These are phyloP conservation scores for Pseudogymnoascus sp. DNA, from an alignment of 2,329 filamentous ascomycete species.

Conservation along the genomic window DNA sequence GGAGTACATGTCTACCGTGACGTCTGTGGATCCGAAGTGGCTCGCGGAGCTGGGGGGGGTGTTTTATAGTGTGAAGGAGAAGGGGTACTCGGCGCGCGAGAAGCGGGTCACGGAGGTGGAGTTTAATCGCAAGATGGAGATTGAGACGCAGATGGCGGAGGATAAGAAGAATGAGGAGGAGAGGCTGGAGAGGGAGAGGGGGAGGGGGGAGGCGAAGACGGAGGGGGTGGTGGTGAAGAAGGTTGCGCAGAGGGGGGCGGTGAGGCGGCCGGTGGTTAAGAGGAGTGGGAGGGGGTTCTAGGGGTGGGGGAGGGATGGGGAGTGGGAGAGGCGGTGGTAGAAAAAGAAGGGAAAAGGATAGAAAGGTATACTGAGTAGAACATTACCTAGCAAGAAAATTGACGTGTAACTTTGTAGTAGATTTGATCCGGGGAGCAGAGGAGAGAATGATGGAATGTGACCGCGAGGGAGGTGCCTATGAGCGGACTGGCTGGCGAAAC, in stretches of 20 bases:
- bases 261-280: slow-evolving; percentile 52
- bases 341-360: too few species aligned
- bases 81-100: slow-evolving; percentile 82
- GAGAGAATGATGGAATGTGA: too few species aligned
- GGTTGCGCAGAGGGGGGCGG: slow-evolving; percentile 51
- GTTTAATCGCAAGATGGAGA: slow-evolving; percentile 87
- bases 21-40: slow-evolving; percentile 93
- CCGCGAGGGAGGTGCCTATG: too few species aligned
- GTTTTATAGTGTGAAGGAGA: slow-evolving; percentile 96
- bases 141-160: slow-evolving; percentile 83
- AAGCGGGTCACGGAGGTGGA: slow-evolving; percentile 83
- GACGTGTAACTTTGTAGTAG: too few species aligned
- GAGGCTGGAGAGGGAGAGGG: slow-evolving; percentile 41
- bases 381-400: too few species aligned
- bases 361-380: too few species aligned
- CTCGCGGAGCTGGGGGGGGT: slow-evolving; percentile 92
- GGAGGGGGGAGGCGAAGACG: slow-evolving; percentile 38
- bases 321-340: too few species aligned
- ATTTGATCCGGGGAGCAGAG: too few species aligned
- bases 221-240: slow-evolving; percentile 40
- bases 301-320: neutral
- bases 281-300: slow-evolving; percentile 42
- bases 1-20: slow-evolving; percentile 97
- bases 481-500: too few species aligned
- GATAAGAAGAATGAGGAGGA: slow-evolving; percentile 65